Percentiles rank a stretch among this genome's conserved stretches.
These are phyloP conservation scores for Botrytis pseudocinerea DNA, from an alignment of 2,329 filamentous ascomycete genomes.

Conservation along the genomic window DNA sequence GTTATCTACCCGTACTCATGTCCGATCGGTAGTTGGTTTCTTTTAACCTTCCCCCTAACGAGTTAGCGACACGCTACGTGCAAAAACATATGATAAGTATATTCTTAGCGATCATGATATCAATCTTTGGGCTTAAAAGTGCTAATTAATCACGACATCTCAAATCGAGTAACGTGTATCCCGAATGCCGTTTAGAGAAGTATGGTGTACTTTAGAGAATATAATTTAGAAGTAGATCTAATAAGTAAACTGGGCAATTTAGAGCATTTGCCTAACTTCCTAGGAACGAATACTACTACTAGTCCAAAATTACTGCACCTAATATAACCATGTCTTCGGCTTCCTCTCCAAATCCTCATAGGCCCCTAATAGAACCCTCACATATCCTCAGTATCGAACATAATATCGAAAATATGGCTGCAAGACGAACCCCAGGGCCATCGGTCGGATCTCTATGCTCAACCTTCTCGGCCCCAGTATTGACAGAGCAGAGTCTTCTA, in stretches of 20 bases:
- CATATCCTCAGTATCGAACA: neutral
- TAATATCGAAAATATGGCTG: neutral
- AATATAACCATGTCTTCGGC: neutral
- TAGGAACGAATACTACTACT: no score
- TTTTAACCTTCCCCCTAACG: neutral
- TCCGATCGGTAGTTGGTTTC: neutral
- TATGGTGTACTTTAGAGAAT: neutral
- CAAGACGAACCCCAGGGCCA: neutral
- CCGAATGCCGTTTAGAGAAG: neutral
- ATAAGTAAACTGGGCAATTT: neutral
- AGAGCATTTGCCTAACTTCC: neutral
- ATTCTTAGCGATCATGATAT: neutral
- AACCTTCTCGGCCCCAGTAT: neutral
- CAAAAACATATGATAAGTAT: neutral
- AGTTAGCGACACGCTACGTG: neutral
- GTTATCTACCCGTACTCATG: neutral
- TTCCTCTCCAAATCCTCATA: neutral
- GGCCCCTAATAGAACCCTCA: neutral
- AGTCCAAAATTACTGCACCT: neutral
- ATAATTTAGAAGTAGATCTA: neutral
- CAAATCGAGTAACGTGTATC: neutral
- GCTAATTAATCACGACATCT: neutral
- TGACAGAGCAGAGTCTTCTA: neutral
- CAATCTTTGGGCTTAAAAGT: neutral
- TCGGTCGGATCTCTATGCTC: neutral